Conservation (phyloP, 129 eudicot genomes). For the Arctium lappa region DNA sequence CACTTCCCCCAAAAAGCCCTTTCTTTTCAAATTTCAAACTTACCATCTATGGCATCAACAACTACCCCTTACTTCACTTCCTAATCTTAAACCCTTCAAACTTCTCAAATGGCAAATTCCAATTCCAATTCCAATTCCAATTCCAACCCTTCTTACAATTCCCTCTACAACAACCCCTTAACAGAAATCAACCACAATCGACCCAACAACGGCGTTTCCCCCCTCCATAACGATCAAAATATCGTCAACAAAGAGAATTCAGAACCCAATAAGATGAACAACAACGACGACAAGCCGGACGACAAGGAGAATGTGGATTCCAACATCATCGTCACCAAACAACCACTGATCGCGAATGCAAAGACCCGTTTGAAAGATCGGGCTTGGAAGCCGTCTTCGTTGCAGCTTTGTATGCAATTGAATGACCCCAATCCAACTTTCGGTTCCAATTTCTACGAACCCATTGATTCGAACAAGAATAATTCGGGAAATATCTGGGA, state of each 20-base stretch:
- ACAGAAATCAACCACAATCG: constrained; percentile 52
- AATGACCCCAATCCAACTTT: constrained; percentile 59
- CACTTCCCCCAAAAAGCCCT: constrained; percentile 23
- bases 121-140: not conserved
- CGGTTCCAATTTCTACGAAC: constrained; percentile 44
- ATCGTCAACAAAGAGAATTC: constrained; percentile 41
- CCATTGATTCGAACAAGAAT: constrained; percentile 45
- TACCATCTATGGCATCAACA: not conserved
- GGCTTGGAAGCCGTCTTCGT: constrained; percentile 71
- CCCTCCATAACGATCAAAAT: constrained; percentile 18
- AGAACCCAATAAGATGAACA: constrained; percentile 20
- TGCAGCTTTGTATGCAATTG: constrained; percentile 76
- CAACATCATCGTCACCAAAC: constrained; percentile 40
- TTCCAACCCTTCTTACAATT: constrained; percentile 43
- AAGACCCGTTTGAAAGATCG: constrained; percentile 46
- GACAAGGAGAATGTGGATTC: constrained; percentile 36
- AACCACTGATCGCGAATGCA: constrained; percentile 26
- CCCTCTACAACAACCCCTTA: constrained; percentile 53
- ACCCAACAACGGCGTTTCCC: constrained; percentile 2
- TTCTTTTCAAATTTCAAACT: constrained; percentile 40
- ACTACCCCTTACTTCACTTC: not conserved
- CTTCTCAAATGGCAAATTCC: constrained; percentile 35
- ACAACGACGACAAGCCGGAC: not conserved
- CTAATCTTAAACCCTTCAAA: not conserved
- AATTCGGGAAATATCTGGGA: constrained; percentile 81